Percentiles rank a stretch among this genome's conserved stretches.
These are phyloP conservation scores for Cordyceps cateniannulata DNA, from an alignment of 2,329 filamentous ascomycete species.

Conservation along the genomic window DNA sequence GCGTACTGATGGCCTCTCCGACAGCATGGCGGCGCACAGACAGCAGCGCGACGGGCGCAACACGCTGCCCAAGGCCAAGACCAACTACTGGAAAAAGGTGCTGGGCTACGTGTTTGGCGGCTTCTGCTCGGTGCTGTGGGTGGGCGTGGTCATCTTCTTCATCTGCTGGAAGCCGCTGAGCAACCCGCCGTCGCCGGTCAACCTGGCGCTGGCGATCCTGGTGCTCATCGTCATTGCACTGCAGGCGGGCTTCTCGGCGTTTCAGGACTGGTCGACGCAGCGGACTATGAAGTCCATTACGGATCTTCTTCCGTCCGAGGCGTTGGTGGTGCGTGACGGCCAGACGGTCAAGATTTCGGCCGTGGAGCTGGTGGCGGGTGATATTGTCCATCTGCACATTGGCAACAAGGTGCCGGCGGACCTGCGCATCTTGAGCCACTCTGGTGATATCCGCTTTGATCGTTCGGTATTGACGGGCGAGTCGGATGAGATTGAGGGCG, in stretches of 20 bases:
- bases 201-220: constrained; percentile 39
- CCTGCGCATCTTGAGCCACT: constrained; percentile 34
- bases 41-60: constrained; percentile 36
- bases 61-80: constrained; percentile 33
- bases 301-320: constrained; percentile 37
- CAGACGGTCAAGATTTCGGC: constrained; percentile 33
- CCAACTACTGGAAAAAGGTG: constrained; percentile 36
- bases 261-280: constrained; percentile 41
- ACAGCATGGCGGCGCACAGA: constrained; percentile 25
- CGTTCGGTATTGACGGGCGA: constrained; percentile 36
- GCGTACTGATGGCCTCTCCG: constrained; percentile 28
- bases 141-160: constrained; percentile 42
- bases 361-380: constrained; percentile 38
- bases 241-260: constrained; percentile 39
- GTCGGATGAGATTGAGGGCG: constrained; percentile 34
- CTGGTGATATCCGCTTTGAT: constrained; percentile 37
- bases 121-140: constrained; percentile 41
- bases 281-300: constrained; percentile 42
- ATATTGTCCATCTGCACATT: constrained; percentile 38
- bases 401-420: constrained; percentile 45
- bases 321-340: constrained; percentile 38
- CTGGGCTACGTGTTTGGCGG: constrained; percentile 39
- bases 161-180: constrained; percentile 42
- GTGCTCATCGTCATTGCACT: constrained; percentile 41
- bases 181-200: constrained; percentile 35